phyloP scores from a whole-genome alignment of 305 asterid genomes.

The Petunia hybrid region DNA sequence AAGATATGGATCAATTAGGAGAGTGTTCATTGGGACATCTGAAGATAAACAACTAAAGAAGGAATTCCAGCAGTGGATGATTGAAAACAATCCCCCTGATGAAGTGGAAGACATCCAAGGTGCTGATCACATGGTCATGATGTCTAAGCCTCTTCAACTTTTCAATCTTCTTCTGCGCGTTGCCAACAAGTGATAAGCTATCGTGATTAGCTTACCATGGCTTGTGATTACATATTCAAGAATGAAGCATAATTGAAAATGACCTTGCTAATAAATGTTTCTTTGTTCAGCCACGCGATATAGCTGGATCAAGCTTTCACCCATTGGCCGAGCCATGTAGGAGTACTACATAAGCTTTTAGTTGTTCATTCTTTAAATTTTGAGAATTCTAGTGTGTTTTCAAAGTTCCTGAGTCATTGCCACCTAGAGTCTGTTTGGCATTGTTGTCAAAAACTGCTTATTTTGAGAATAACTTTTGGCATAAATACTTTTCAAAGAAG shows the following conservation, averaged over 20 bases:
- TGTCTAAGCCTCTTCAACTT: slow-evolving; percentile 58
- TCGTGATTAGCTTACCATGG: background rate
- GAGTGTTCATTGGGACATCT: slow-evolving; percentile 54
- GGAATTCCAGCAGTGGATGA: slow-evolving; percentile 63
- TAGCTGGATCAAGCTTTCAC: background rate
- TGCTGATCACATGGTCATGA: slow-evolving; percentile 72
- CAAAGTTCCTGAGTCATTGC: background rate
- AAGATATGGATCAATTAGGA: slow-evolving; percentile 60
- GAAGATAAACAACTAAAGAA: slow-evolving; percentile 56
- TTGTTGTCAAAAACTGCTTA: too few relatives aligned
- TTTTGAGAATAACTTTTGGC: too few relatives aligned
- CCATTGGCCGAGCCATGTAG: background rate
- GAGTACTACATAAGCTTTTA: background rate
- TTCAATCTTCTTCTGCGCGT: slow-evolving; percentile 47
- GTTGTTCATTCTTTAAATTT: background rate
- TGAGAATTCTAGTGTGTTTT: background rate
- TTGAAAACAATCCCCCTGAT: slow-evolving; percentile 54
- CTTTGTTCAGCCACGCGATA: too few relatives aligned
- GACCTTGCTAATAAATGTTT: too few relatives aligned
- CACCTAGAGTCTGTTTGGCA: too few relatives aligned
- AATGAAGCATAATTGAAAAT: too few relatives aligned
- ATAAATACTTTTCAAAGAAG: too few relatives aligned
- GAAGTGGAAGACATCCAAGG: slow-evolving; percentile 69
- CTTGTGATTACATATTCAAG: background rate
- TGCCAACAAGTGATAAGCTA: slow-evolving; percentile 45